phyloP scores from a whole-genome alignment of 2,329 filamentous ascomycete genomes.

The Ophioceras dolichostomum region DNA sequence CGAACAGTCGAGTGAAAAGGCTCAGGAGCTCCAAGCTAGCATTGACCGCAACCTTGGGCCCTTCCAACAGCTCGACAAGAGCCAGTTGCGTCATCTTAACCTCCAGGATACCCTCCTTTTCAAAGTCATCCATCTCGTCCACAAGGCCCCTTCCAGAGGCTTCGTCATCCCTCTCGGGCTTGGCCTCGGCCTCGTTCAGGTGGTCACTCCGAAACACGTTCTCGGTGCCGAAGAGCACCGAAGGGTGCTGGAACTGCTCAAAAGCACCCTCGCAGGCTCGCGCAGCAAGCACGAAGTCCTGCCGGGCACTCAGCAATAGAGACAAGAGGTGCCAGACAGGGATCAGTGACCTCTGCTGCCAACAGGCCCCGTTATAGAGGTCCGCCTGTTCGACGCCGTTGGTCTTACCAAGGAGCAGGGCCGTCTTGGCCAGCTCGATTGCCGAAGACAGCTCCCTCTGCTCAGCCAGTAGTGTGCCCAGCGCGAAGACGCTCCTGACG shows the following conservation, averaged over 20 bases:
- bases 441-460: conserved; percentile 68
- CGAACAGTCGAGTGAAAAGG: conserved; percentile 73
- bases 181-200: conserved; percentile 41
- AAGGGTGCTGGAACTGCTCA: conserved; percentile 69
- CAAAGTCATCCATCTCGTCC: conserved; percentile 69
- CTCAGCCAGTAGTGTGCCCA: conserved; percentile 80
- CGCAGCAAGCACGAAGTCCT: conserved; percentile 70
- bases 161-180: conserved; percentile 15
- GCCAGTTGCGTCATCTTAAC: conserved; percentile 91
- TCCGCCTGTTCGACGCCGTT: conserved; percentile 27
- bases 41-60: conserved; percentile 76
- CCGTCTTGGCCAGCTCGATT: conserved; percentile 69
- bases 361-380: conserved; percentile 34
- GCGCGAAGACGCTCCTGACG: conserved; percentile 65
- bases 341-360: conserved; percentile 55
- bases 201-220: conserved; percentile 54
- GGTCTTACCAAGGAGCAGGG: conserved; percentile 49
- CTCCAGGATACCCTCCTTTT: conserved; percentile 82
- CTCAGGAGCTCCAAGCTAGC: conserved; percentile 74
- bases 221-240: conserved; percentile 54
- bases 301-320: conserved; percentile 71
- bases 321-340: conserved; percentile 87
- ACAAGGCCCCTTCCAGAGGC: conserved; percentile 38
- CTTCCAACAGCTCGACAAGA: conserved; percentile 72
- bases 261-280: conserved; percentile 83